Evolutionary conservation across 2,329 filamentous ascomycete genomes (phyloP), one percentile per base, ranked within the genome.

Genomic region (Esteya vermicola): DNA sequence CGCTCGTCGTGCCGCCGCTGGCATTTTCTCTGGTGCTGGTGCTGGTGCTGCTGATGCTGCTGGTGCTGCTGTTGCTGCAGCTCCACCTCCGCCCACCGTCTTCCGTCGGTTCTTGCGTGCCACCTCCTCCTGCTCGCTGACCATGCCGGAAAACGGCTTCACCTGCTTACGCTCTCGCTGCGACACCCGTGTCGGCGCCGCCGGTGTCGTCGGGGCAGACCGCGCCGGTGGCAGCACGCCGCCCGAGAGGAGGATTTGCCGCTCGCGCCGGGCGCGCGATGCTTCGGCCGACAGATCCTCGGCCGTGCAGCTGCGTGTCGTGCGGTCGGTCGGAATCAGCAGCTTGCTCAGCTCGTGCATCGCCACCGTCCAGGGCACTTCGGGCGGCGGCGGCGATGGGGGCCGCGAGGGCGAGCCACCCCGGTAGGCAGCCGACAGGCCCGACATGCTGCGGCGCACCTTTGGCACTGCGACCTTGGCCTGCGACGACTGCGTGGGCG

Each of bases 321-420:
- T 75, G 4, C 86, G 73, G 48, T 81, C 70, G 0, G 65, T 67
- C 0, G 89, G 91, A 42, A 95, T 81, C 19, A 96, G 70, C 5
- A 93, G 57, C 54, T 84, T 86, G 51, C 78, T 83, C 12, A 96
- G 63, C 54, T 93, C 86, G 50, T 85, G 74, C 0, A 84, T 73
- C n/a, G 88, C 86, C 22, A 81, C 72, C 0, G 79, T 73, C 91
- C 89, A 96, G 33, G 83, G 72, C 1, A 96, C 80, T 33, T 88
- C 81, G 3, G 88, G 85, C 1, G 81, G 73, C 9, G 84, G 83
- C 1, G 81, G 79, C 4, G 78, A 75, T 3, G 73, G 67, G 23
- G 65, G 58, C 28, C 68, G 59, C 14, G 60, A 58, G 22, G 38
- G 25, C 3, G 44, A 43, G 21, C 42, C 19, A 55, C 37, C 57